Conservation (phyloP, 2,329 filamentous ascomycete genomes). For the Aspergillus ochraceoroseus region DNA sequence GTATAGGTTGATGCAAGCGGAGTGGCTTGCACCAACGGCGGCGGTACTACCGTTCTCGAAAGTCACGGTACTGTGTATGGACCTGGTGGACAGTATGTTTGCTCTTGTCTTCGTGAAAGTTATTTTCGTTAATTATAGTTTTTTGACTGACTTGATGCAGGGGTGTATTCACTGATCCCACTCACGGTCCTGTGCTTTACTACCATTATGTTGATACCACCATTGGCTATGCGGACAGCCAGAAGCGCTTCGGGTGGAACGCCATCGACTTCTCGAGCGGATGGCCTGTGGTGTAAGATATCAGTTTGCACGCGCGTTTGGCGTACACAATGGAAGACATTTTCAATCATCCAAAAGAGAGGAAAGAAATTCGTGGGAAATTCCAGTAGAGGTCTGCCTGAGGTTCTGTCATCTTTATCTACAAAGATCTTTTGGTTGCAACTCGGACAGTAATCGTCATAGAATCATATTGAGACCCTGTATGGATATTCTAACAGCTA, state of each 20-base stretch:
- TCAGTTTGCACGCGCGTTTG: too few species aligned
- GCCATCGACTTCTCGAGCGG: constrained; percentile 41
- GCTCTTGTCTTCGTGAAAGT: background rate
- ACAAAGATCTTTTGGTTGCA: too few species aligned
- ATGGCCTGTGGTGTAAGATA: constrained; percentile 43
- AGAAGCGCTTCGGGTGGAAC: constrained; percentile 49
- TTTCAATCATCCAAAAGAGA: too few species aligned
- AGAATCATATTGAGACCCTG: too few species aligned
- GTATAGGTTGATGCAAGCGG: constrained; percentile 50
- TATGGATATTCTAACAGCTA: too few species aligned
- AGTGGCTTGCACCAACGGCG: constrained; percentile 50
- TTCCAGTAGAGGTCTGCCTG: too few species aligned
- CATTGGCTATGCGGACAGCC: constrained; percentile 49
- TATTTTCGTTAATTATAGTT: too few species aligned
- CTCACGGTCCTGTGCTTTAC: constrained; percentile 53
- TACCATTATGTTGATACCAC: constrained; percentile 58
- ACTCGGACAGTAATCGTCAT: too few species aligned
- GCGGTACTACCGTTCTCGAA: constrained; percentile 58
- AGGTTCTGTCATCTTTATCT: too few species aligned
- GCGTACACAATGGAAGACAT: too few species aligned
- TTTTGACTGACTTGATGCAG: constrained; percentile 18
- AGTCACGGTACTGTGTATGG: constrained; percentile 55
- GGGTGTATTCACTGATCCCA: constrained; percentile 32
- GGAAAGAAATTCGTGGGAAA: too few species aligned
- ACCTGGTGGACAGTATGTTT: constrained; percentile 57